Conservation (phyloP, 1,284 basidiomycete genomes). For the Hymenochaete sp. region DNA sequence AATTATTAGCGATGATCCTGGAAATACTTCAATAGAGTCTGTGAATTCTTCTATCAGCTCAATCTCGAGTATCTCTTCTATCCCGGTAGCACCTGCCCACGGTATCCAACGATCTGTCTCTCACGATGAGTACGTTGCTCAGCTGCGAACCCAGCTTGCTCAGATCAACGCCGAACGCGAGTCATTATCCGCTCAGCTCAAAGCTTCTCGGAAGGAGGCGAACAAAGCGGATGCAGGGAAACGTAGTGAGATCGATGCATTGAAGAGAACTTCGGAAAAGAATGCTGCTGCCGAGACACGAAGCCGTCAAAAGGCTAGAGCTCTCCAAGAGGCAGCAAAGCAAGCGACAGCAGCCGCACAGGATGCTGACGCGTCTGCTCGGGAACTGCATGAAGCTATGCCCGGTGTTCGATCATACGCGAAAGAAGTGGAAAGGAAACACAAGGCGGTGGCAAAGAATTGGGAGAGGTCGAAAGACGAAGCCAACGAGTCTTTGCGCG, state of each 20-base stretch:
- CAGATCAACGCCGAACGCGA: slow-evolving; percentile 51
- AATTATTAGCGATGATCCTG: slow-evolving; percentile 1
- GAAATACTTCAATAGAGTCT: slow-evolving; percentile 9
- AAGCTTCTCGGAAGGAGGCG: slow-evolving; percentile 58
- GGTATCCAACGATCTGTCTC: slow-evolving; percentile 24
- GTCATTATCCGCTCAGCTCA: slow-evolving; percentile 50
- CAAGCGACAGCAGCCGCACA: slow-evolving; percentile 50
- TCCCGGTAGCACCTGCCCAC: slow-evolving; percentile 25
- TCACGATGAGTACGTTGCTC: slow-evolving; percentile 51
- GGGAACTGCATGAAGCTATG: slow-evolving; percentile 43
- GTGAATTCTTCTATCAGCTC: slow-evolving; percentile 6
- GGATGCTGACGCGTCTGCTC: slow-evolving; percentile 44
- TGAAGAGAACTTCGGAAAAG: slow-evolving; percentile 67
- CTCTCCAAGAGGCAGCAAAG: slow-evolving; percentile 69
- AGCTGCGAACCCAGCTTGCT: slow-evolving; percentile 52
- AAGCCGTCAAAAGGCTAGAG: slow-evolving; percentile 64
- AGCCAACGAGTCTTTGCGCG: slow-evolving; percentile 31
- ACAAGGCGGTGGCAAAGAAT: slow-evolving; percentile 31
- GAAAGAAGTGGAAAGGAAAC: slow-evolving; percentile 40
- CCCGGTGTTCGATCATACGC: slow-evolving; percentile 38
- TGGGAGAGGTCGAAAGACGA: slow-evolving; percentile 26
- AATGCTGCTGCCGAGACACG: slow-evolving; percentile 54
- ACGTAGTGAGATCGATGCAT: slow-evolving; percentile 64
- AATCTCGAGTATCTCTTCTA: slow-evolving; percentile 5
- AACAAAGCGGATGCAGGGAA: slow-evolving; percentile 67